Conservation (phyloP, 345 rosid genomes). For the Acer saccharum region DNA sequence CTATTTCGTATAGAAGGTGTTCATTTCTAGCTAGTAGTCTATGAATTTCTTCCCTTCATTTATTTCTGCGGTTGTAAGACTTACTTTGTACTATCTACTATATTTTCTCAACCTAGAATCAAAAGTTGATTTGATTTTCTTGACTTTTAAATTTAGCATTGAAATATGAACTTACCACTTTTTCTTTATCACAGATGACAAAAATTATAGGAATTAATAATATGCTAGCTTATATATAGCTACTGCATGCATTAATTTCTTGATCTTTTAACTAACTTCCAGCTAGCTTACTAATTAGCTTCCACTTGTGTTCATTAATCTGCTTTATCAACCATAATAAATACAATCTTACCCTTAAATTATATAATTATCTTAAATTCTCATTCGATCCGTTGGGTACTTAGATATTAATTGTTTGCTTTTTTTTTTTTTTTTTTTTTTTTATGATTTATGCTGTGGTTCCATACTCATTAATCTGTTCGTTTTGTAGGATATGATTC, state of each 20-base stretch:
- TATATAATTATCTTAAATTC: no score
- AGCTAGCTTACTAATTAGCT: not conserved
- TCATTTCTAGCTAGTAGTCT: not conserved
- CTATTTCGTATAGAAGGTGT: not conserved
- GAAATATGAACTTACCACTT: not conserved
- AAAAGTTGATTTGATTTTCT: not conserved
- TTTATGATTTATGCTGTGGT: not conserved
- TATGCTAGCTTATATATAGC: not conserved
- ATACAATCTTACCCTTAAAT: not conserved
- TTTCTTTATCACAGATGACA: not conserved
- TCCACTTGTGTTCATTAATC: not conserved
- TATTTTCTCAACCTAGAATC: not conserved
- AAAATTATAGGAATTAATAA: not conserved
- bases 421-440: not conserved
- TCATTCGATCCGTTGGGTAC: not conserved
- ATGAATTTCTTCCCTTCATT: not conserved
- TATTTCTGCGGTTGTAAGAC: slow-evolving; percentile 7
- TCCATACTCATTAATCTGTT: not conserved
- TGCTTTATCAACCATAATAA: not conserved
- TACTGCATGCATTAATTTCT: not conserved
- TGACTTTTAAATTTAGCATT: not conserved
- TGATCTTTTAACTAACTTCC: slow-evolving; percentile 4
- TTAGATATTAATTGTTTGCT: not conserved
- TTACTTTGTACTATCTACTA: not conserved
- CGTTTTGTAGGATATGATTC: not conserved